Base-by-base conservation (phyloP, 352 stramenopile species). In the Phytophthora aleatoria region DNA sequence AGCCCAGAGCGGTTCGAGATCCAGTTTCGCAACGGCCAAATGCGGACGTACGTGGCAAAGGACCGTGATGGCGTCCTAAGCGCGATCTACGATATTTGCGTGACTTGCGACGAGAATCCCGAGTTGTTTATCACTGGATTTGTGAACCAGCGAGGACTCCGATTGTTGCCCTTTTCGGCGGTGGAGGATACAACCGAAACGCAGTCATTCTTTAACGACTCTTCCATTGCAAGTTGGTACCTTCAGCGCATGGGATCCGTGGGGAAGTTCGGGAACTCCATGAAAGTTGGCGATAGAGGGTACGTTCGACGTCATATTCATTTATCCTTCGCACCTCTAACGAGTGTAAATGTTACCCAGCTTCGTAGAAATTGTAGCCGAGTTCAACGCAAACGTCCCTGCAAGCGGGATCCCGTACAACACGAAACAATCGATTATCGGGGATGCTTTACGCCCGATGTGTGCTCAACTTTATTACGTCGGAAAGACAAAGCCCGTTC, bases 341-440 rank as follows among this genome's bases (percentile, higher is more conserved):
- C 27, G 24, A n/a, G 20, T 41, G 15, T 48, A 51, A 59, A 1
- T 44, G 30, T 67, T 20, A 3, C 35, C 33, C 67, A 94, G 86
- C 7, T 92, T 95, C 50, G 69, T 94, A 24, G 75, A 87, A 44
- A 94, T 94, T 61, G 85, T 89, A 13, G 73, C 82, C 44, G 91
- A 97, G 57, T 96, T 97, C 61, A 97, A 97, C 41, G 87, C 90
- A 10, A 97, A 97, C 50, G 89, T 97, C 0, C 84, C 89, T 27
- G 71, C 79, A 5, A 95, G 85, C 36, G 91, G 91, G 3, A 90
- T 96, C 33, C 61, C 84, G 0, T 95, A 96, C 73, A 85, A 86
- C 43, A 95, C 85, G 5, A 96, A 95, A 54, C 77, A 93, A 38
- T 77, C 76, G 3, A 76, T 90, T 5, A 85, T 97, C 35, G 63